Conservation (phyloP, 2,329 filamentous ascomycete species). For the Penicillium sp. region DNA sequence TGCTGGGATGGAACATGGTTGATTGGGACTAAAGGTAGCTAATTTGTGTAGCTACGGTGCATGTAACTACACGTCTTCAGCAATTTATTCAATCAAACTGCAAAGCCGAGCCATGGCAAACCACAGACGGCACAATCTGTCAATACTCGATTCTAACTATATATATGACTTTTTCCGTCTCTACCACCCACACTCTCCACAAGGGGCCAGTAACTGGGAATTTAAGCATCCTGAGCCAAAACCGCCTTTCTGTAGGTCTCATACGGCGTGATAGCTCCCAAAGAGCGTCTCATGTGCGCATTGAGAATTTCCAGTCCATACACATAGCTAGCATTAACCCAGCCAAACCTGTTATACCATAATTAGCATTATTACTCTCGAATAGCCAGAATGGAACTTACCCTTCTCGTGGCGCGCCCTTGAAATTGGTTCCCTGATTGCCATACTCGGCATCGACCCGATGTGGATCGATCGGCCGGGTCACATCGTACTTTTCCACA, state of each 20-base stretch:
- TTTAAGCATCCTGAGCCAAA: slow-evolving; percentile 32
- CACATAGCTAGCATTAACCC: slow-evolving; percentile 98
- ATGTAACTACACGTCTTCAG: neutral
- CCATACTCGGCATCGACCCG: slow-evolving; percentile 95
- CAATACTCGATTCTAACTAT: neutral
- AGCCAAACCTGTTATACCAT: slow-evolving; percentile 67
- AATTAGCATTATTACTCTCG: slow-evolving; percentile 5
- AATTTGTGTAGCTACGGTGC: too few species aligned
- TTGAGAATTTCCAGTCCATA: slow-evolving; percentile 85
- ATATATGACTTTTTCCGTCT: slow-evolving; percentile 5
- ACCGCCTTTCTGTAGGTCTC: slow-evolving; percentile 70
- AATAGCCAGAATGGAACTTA: slow-evolving; percentile 49
- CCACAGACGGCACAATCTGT: neutral
- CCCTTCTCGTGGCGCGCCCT: slow-evolving; percentile 93
- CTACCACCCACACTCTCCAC: neutral
- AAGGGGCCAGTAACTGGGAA: neutral
- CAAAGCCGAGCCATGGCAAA: neutral
- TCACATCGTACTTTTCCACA: slow-evolving; percentile 98
- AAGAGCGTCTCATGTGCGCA: slow-evolving; percentile 79
- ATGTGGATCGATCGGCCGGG: slow-evolving; percentile 80
- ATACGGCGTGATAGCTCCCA: slow-evolving; percentile 82
- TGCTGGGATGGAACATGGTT: too few species aligned
- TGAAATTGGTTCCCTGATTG: slow-evolving; percentile 92
- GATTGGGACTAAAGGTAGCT: too few species aligned
- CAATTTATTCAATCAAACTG: neutral